A percentile compares a stretch with the other conserved stretches of the same genome.
phyloP scores from a whole-genome alignment of 2,329 filamentous ascomycete genomes.

The Scedosporium dehoogii region DNA sequence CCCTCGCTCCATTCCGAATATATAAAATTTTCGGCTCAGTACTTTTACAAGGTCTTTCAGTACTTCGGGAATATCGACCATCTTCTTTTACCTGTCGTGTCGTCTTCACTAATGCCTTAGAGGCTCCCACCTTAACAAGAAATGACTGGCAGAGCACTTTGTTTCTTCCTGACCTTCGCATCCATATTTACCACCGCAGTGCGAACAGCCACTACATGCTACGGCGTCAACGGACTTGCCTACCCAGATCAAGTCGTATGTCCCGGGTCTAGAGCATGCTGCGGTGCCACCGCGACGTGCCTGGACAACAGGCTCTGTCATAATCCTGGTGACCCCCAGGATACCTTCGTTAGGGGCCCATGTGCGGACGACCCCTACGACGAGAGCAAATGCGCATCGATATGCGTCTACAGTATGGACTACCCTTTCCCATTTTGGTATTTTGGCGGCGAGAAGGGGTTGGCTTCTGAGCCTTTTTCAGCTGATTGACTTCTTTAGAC shows the following conservation, averaged over 20 bases:
- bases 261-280: background rate
- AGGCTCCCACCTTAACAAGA: background rate
- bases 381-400: background rate
- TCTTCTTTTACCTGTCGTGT: background rate
- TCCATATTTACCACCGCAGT: background rate
- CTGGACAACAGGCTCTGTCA: background rate
- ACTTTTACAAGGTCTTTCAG: background rate
- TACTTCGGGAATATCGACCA: background rate
- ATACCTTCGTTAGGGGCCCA: background rate
- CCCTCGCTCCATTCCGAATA: no score
- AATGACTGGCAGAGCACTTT: background rate
- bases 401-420: background rate
- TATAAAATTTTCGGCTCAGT: no score
- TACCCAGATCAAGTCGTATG: background rate
- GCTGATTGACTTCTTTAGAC: background rate
- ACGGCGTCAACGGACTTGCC: background rate
- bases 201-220: background rate
- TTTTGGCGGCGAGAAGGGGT: background rate
- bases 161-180: background rate
- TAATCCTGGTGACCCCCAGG: background rate
- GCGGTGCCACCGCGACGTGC: background rate
- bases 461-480: background rate
- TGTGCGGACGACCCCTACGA: background rate
- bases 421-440: background rate
- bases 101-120: background rate